Conservation (phyloP, 2,329 filamentous ascomycete genomes). For the Colletotrichum sp. region DNA sequence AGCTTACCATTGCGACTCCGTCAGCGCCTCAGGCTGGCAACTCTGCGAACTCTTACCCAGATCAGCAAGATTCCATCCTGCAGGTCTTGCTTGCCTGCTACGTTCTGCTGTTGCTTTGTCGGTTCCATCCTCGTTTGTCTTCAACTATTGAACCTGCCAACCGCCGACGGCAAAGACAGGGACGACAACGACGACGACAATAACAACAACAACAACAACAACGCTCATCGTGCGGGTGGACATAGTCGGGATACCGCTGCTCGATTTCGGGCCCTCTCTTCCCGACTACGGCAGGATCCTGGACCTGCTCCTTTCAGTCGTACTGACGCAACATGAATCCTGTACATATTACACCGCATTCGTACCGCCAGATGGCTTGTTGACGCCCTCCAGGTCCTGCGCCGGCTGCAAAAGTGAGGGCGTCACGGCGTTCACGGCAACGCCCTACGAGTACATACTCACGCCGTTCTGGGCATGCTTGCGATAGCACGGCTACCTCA, state of each 20-base stretch:
- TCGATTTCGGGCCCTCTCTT: neutral
- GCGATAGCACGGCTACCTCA: neutral
- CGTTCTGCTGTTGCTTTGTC: neutral
- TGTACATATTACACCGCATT: neutral
- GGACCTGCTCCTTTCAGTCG: neutral
- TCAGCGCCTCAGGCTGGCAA: neutral
- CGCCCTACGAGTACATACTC: neutral
- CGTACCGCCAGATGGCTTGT: neutral
- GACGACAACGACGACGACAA: neutral
- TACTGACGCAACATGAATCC: neutral
- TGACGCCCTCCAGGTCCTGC: neutral
- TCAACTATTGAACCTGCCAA: neutral
- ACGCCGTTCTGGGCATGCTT: neutral
- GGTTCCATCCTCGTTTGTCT: neutral
- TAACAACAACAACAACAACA: neutral
- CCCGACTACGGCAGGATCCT: neutral
- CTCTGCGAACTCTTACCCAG: neutral
- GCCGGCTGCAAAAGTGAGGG: neutral
- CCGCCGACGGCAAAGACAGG: neutral
- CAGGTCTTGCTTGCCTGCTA: neutral
- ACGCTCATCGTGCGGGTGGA: too few species aligned
- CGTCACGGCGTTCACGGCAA: neutral
- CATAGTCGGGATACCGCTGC: neutral
- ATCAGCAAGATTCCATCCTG: neutral
- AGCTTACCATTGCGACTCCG: neutral